Percentiles rank a stretch among this genome's conserved stretches.
Conservation (phyloP, 305 asterid genomes). For the Plantago coronopus region DNA sequence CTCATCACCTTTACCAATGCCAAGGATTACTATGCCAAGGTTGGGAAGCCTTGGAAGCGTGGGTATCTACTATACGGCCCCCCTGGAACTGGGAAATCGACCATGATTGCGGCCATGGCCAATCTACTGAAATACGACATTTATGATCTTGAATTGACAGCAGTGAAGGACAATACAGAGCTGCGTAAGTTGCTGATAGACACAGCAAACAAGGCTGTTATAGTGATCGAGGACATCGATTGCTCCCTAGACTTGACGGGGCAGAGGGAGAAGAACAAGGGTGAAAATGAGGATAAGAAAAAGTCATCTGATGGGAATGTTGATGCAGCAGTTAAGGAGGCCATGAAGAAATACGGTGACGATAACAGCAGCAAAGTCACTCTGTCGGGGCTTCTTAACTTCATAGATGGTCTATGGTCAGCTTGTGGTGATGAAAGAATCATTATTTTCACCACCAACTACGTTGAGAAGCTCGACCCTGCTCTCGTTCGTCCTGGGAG, state of each 20-base stretch:
- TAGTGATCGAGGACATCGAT: slow-evolving; percentile 54
- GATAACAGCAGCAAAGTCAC: slow-evolving; percentile 43
- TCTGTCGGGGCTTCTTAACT: slow-evolving; percentile 51
- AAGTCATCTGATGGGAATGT: slow-evolving; percentile 19
- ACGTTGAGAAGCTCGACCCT: slow-evolving; percentile 48
- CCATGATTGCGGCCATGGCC: slow-evolving; percentile 61
- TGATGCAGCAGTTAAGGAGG: slow-evolving; percentile 8
- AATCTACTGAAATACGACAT: slow-evolving; percentile 44
- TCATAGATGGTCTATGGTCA: slow-evolving; percentile 63
- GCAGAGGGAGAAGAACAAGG: slow-evolving; percentile 34
- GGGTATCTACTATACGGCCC: slow-evolving; percentile 52
- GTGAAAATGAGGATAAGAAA: slow-evolving; percentile 11
- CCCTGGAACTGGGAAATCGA: slow-evolving; percentile 52
- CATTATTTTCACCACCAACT: slow-evolving; percentile 46
- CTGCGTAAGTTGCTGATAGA: slow-evolving; percentile 39
- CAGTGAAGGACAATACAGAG: slow-evolving; percentile 46
- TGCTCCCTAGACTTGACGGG: slow-evolving; percentile 50
- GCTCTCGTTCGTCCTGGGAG: slow-evolving; percentile 52
- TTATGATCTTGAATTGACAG: slow-evolving; percentile 49
- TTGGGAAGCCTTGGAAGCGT: slow-evolving; percentile 60
- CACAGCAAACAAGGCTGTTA: slow-evolving; percentile 35
- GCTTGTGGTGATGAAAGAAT: slow-evolving; percentile 49
- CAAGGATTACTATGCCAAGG: slow-evolving; percentile 39
- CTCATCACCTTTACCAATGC: slow-evolving; percentile 31
- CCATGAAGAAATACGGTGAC: slow-evolving; percentile 23